These are phyloP conservation scores for Pinus albicaulis DNA, from an alignment of 75 land plant genomes.

Conservation along the genomic window DNA sequence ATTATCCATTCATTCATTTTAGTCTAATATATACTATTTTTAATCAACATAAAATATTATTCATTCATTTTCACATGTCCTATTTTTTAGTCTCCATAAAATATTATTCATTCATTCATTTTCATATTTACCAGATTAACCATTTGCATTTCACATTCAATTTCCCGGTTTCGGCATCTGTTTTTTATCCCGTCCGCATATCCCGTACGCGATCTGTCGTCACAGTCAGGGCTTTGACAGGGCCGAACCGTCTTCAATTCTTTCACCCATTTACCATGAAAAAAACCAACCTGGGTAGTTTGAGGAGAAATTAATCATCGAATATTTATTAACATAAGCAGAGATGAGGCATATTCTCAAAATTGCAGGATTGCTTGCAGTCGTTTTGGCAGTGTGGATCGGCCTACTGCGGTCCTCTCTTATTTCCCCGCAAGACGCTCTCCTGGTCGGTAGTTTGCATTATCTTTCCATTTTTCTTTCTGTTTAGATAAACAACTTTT, in stretches of 20 bases:
- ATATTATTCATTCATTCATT: no score
- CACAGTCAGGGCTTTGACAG: no score
- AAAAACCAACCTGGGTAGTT: background rate
- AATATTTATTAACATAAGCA: background rate
- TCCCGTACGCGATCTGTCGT: no score
- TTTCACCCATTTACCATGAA: background rate
- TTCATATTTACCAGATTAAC: no score
- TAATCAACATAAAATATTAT: no score
- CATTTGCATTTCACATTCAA: no score
- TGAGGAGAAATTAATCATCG: background rate
- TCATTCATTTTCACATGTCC: no score
- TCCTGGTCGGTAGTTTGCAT: constrained; percentile 46
- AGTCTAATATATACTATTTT: no score
- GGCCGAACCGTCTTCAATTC: background rate
- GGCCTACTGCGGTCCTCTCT: constrained; percentile 46
- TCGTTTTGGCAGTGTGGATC: constrained; percentile 52
- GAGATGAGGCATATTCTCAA: constrained; percentile 73
- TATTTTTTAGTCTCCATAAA: no score
- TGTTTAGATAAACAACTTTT: background rate
- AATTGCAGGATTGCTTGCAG: constrained; percentile 49
- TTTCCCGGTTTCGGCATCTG: no score
- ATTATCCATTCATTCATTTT: no score
- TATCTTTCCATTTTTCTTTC: background rate
- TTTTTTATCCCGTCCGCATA: no score
- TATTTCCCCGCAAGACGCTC: constrained; percentile 39